Percentiles rank a stretch among this genome's conserved stretches.
Evolutionary conservation across 192 early-diverging fungal genomes (phyloP).

Genomic region (Coemansia furcata): DNA sequence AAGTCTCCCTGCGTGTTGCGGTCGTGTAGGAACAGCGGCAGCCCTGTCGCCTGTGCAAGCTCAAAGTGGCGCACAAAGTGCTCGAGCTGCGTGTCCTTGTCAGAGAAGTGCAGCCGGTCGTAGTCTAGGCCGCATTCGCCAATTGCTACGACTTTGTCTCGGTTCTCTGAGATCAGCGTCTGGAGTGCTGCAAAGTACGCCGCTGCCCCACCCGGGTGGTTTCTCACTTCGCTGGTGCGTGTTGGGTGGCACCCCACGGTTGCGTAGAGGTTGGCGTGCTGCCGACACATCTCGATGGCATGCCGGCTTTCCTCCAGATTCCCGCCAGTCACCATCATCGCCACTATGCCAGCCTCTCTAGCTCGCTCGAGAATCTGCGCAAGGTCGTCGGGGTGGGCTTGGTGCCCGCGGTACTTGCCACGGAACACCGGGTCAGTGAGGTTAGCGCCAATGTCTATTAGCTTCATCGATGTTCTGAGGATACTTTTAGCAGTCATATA

Average conservation of each 20-base stretch:
- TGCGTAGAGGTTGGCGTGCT: slow-evolving; percentile 58
- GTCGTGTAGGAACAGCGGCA: slow-evolving; percentile 93
- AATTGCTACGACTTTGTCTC: slow-evolving; percentile 76
- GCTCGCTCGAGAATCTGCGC: slow-evolving; percentile 64
- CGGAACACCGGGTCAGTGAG: slow-evolving; percentile 85
- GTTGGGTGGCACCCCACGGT: slow-evolving; percentile 89
- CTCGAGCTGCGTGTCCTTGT: slow-evolving; percentile 68
- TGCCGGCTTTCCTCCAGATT: slow-evolving; percentile 58
- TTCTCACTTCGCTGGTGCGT: slow-evolving; percentile 69
- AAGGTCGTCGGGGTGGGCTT: slow-evolving; percentile 72
- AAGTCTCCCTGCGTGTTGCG: slow-evolving; percentile 83
- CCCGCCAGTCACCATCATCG: slow-evolving; percentile 84
- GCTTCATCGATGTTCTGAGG: slow-evolving; percentile 17
- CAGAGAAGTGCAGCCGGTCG: slow-evolving; percentile 84
- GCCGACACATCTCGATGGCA: slow-evolving; percentile 59
- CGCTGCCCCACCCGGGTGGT: slow-evolving; percentile 56
- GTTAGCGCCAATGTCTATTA: slow-evolving; percentile 84
- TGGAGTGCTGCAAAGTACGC: slow-evolving; percentile 61
- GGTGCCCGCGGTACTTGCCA: slow-evolving; percentile 78
- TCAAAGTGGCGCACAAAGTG: slow-evolving; percentile 82
- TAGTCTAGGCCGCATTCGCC: slow-evolving; percentile 97
- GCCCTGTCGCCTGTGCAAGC: slow-evolving; percentile 66
- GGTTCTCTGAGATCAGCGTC: slow-evolving; percentile 32
- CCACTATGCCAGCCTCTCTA: slow-evolving; percentile 61
- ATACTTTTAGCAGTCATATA: background rate